Evolutionary conservation across 1,284 basidiomycete species (phyloP).

Genomic region (Marasmius tenuissimus): DNA sequence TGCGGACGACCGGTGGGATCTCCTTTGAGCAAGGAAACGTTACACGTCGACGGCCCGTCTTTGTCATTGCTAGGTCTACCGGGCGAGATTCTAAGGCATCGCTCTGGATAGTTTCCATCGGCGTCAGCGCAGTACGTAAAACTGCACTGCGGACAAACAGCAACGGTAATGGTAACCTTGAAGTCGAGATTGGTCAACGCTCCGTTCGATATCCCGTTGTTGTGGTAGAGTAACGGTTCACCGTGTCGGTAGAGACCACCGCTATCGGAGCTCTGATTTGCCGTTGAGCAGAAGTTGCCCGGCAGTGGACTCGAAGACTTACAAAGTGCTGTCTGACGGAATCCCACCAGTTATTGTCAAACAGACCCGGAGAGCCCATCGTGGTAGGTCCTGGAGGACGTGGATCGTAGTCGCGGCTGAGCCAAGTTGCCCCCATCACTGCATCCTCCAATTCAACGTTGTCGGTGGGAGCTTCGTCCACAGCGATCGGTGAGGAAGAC

Average conservation of each 20-base stretch:
- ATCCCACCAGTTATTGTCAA: neutral
- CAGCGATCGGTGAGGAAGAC: too few species aligned
- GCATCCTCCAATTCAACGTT: neutral
- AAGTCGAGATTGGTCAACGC: conserved; percentile 2
- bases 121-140: conserved; percentile 3
- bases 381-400: neutral
- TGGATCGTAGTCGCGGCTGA: neutral
- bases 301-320: neutral
- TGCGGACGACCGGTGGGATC: neutral
- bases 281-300: neutral
- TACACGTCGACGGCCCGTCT: neutral
- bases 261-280: neutral
- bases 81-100: neutral
- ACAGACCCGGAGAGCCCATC: neutral
- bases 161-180: neutral
- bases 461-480: neutral
- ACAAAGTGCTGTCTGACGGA: neutral
- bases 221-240: neutral
- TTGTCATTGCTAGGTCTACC: neutral
- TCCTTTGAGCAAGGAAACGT: neutral
- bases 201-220: neutral
- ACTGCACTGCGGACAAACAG: conserved; percentile 7
- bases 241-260: neutral
- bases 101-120: neutral
- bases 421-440: neutral